phyloP scores from a whole-genome alignment of 2,329 filamentous ascomycete genomes.

The Lasiodiplodia citricola region DNA sequence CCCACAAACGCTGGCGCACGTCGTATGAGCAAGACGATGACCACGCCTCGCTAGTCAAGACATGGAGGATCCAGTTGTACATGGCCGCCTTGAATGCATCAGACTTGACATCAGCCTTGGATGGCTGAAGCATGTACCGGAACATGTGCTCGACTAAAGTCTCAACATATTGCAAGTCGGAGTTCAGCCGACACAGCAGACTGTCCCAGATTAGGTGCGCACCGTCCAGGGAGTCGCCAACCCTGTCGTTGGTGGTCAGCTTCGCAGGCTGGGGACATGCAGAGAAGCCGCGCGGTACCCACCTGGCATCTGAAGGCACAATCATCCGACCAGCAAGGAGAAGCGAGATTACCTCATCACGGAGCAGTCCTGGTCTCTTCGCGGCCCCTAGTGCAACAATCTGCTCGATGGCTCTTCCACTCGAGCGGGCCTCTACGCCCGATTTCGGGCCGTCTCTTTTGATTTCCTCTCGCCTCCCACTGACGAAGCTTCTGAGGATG shows the following conservation, averaged over 20 bases:
- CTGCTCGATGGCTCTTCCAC: neutral
- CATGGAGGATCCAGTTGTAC: conserved; percentile 57
- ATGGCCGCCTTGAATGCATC: conserved; percentile 25
- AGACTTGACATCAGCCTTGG: conserved; percentile 27
- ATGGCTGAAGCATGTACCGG: conserved; percentile 36
- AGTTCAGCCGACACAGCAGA: conserved; percentile 44
- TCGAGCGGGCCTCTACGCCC: conserved; percentile 19
- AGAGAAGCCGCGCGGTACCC: conserved; percentile 5
- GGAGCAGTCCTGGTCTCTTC: conserved; percentile 1
- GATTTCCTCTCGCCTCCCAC: conserved; percentile 21
- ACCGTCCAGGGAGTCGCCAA: conserved; percentile 16
- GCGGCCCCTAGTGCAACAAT: conserved; percentile 9
- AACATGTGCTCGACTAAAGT: conserved; percentile 49
- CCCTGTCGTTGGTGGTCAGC: conserved; percentile 16
- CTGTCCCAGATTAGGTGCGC: conserved; percentile 53
- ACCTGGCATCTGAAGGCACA: conserved; percentile 23
- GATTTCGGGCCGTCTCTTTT: conserved; percentile 22
- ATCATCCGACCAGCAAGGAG: conserved; percentile 25
- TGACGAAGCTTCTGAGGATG: conserved; percentile 21
- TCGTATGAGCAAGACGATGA: conserved; percentile 30
- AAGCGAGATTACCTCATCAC: conserved; percentile 22
- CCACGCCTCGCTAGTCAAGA: conserved; percentile 50
- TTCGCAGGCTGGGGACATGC: conserved; percentile 19
- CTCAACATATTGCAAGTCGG: conserved; percentile 31
- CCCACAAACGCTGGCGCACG: conserved; percentile 4